Base-by-base conservation (phyloP, 139 green algal genomes). In the Volvox reticuliferus region DNA sequence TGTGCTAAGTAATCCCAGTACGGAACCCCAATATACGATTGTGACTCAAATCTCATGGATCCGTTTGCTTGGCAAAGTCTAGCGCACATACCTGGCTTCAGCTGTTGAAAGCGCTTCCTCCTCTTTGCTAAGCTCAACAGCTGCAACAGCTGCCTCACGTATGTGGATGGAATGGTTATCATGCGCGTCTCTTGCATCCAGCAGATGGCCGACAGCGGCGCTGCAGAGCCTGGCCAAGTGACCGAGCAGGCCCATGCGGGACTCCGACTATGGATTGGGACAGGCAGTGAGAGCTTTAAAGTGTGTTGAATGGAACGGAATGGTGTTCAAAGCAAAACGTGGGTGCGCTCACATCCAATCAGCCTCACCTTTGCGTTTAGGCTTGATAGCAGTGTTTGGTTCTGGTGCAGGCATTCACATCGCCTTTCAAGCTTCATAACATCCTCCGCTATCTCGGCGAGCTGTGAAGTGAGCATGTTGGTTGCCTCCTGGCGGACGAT, bases 171-270 rank as follows among this genome's bases (percentile, higher is more conserved):
- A n/a, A n/a, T 90, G 86, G 36, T 12, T 37, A 12, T 84, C 50
- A 32, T 90, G 73, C 0, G 86, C 86, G 30, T 83, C 71, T 21
- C 50, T 50, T 0, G 86, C 86, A 9, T 90, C 86, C 30, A 83
- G 30, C 50, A 83, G 71, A 44, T 90, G 86, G 1, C 50, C 73
- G 6, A 83, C 37, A 24, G 26, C 44, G 1, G 86, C 73, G 21
- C 86, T 83, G 73, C 30, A 65, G 26, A 90, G 86, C 73, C 73
- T 50, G 18, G 26, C 73, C 1, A 90, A 75, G 26, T 90, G 86
- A 0, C 20, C 37, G n/a, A 90, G 50, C 44, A 90, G 55, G 30
- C 50, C 86, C 73, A 90, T 30, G 14, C 73, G 86, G 0, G 86
- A 73, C 44, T 90, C 86, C 9, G 50, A 75, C 86, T 90, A 44